Conservation (phyloP, 2,329 filamentous ascomycete species). For the Phyllosticta paracitricarpa region DNA sequence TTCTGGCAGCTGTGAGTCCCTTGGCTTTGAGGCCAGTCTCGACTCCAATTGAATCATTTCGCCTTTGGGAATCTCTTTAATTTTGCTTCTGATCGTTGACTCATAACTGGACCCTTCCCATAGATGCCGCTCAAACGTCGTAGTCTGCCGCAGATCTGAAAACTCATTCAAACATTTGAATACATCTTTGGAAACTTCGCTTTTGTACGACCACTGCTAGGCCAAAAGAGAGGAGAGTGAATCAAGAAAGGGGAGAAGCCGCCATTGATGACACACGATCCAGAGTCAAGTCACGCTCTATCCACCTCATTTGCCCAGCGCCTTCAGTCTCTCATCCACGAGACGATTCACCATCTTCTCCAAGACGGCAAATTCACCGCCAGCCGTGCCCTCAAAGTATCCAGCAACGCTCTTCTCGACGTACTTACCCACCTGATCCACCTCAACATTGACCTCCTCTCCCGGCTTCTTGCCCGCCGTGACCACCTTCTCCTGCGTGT, state of each 20-base stretch:
- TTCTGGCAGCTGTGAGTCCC: background rate
- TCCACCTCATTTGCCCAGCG: conserved; percentile 21
- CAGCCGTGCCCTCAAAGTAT: conserved; percentile 53
- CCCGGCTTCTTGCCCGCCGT: conserved; percentile 68
- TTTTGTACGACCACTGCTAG: background rate
- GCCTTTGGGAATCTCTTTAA: background rate
- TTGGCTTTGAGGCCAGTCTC: background rate
- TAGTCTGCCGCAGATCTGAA: background rate
- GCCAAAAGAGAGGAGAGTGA: background rate
- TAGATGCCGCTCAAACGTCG: background rate
- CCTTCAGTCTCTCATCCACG: conserved; percentile 58
- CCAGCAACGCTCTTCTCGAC: conserved; percentile 82
- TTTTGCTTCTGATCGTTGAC: background rate
- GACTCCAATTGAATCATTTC: background rate
- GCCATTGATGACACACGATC: background rate
- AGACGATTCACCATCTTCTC: conserved; percentile 53
- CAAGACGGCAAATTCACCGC: conserved; percentile 40
- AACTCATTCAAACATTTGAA: background rate
- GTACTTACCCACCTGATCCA: conserved; percentile 80
- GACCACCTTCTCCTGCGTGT: conserved; percentile 88
- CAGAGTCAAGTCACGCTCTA: background rate
- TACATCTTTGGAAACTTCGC: background rate
- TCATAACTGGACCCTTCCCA: background rate
- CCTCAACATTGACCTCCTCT: conserved; percentile 83
- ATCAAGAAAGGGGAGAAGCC: background rate